Conservation (phyloP, 2,329 filamentous ascomycete species). For the Pyricularia sp. region DNA sequence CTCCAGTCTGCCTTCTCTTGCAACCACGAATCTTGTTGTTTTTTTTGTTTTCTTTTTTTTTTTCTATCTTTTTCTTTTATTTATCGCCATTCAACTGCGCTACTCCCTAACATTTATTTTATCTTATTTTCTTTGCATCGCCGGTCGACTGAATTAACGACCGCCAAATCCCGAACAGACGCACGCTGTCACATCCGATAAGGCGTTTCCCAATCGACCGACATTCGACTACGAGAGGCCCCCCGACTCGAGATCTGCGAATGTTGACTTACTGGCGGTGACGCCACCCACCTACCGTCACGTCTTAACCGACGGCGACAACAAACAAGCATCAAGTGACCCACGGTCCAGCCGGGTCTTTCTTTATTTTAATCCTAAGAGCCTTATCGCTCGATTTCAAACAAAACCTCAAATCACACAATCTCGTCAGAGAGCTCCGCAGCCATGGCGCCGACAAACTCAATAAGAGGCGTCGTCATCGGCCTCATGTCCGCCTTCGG, state of each 20-base stretch:
- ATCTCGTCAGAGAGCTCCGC: conserved; percentile 10
- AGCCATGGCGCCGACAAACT: conserved; percentile 20
- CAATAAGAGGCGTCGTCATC: conserved; percentile 70
- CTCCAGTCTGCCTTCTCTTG: neutral
- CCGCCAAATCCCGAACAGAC: neutral
- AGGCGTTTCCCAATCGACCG: neutral
- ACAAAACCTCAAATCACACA: neutral
- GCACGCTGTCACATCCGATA: neutral
- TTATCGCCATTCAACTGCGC: neutral
- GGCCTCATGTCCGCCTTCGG: conserved; percentile 90
- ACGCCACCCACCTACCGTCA: conserved; percentile 9
- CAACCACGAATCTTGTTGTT: neutral
- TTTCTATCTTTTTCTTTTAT: neutral
- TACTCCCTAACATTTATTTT: neutral
- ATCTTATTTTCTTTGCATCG: neutral
- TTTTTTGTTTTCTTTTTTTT: neutral
- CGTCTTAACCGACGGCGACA: neutral
- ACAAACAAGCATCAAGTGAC: neutral
- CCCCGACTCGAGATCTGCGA: neutral
- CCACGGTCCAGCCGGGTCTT: neutral
- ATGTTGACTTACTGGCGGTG: conserved; percentile 8
- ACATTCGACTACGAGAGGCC: neutral
- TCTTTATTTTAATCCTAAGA: neutral
- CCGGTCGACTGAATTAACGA: neutral
- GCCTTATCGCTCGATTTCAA: neutral